phyloP scores from a whole-genome alignment of 2,329 filamentous ascomycete genomes.

The Colletotrichum plurivorum region DNA sequence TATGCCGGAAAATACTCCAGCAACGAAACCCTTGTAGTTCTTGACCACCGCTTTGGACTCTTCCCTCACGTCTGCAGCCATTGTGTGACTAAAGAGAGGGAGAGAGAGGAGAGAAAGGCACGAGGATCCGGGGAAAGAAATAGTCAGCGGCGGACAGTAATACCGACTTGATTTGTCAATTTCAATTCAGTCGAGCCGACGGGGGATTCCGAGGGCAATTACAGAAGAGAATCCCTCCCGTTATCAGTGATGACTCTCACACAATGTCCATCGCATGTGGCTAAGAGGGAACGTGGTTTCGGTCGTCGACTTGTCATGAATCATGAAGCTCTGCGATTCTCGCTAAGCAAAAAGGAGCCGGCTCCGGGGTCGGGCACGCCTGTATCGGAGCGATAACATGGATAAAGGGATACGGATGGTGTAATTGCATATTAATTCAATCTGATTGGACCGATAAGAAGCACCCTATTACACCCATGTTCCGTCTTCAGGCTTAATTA shows the following conservation, averaged over 20 bases:
- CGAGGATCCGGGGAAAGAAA: constrained; percentile 9
- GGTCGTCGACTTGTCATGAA: constrained; percentile 27
- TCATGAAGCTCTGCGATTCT: constrained; percentile 38
- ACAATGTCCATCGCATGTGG: constrained; percentile 30
- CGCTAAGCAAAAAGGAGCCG: constrained; percentile 36
- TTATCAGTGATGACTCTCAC: background rate
- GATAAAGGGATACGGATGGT: constrained; percentile 21
- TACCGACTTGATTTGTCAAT: background rate
- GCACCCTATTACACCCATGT: background rate
- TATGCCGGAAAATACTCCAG: constrained; percentile 94
- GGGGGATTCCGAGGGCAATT: background rate
- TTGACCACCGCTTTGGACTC: constrained; percentile 56
- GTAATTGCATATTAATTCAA: constrained; percentile 14
- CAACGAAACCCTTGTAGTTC: constrained; percentile 96
- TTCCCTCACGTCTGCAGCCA: constrained; percentile 38
- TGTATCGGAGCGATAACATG: constrained; percentile 15
- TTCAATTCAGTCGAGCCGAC: constrained; percentile 7
- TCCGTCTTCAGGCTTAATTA: background rate
- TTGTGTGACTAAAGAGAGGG: constrained; percentile 17
- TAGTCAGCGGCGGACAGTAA: constrained; percentile 9
- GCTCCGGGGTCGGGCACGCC: constrained; percentile 34
- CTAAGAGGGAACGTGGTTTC: constrained; percentile 2
- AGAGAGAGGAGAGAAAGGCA: background rate
- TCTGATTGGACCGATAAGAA: constrained; percentile 9
- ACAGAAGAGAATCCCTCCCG: constrained; percentile 7